Base-by-base conservation (phyloP, 805 yeast genomes). In the Pichia heedii region DNA sequence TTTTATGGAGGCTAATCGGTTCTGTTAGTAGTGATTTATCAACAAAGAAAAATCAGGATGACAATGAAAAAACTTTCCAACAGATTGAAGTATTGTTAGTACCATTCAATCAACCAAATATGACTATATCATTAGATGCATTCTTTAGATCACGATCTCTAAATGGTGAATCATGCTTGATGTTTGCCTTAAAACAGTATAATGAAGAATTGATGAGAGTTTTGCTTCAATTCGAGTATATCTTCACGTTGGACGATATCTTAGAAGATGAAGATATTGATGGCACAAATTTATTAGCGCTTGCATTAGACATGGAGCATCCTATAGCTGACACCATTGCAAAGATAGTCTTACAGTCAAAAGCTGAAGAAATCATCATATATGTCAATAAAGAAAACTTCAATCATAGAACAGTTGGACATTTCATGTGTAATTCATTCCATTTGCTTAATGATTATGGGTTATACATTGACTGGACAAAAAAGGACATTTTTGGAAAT, bases 101-200 rank as follows among this genome's bases (percentile, higher is more conserved):
- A 2, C 53, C 54, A 0, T 48, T 45, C 22, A 24, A 47, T 29
- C 30, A 34, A 24, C 50, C 46, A 8, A 40, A 37, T 2, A n/a
- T 26, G 27, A 12, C 18, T 33, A 42, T 57, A 1, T 48, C 54
- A 2, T 5, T 18, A 7, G 60, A 57, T 12, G 44, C 48, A 11
- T 55, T 51, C 40, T 43, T 76, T 1, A 55, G 60, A 41, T 65
- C 71, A 40, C 57, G 77, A 33, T 65, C 67, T n/a, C 56, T 62
- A 0, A 59, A 68, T 18, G 96, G 96, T 1, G 89, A 84, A 53
- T 84, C 95, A 3, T 66, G 80, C 12, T 58, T 89, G 34, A 73
- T 78, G 69, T 63, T 76, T 46, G 84, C 90, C 0, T 64, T 84
- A 2, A 70, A 68, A 36, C 59, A 74, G 19, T 63, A 63, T 36